Conservation (phyloP, 306 rosid genomes). For the Cyamopsis tetragonoloba region DNA sequence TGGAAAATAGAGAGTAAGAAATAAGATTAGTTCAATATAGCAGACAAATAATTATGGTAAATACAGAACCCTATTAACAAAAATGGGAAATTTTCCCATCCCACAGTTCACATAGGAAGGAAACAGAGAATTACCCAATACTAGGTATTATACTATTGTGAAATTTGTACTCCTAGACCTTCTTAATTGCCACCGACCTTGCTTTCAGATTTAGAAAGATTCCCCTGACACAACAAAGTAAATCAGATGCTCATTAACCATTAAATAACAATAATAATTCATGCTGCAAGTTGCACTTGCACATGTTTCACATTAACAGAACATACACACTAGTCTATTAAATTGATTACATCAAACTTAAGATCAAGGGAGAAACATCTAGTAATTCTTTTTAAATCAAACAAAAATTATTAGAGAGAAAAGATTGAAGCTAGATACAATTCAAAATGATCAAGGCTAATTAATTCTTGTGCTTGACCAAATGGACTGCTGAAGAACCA, state of each 20-base stretch:
- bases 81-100: conserved; percentile 1
- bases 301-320: neutral
- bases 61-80: conserved; percentile 8
- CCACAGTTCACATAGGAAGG: neutral
- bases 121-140: neutral
- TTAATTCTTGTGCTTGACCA: neutral
- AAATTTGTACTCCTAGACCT: conserved; percentile 40
- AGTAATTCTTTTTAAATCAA: neutral
- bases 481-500: neutral
- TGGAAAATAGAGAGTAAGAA: neutral
- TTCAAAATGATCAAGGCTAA: neutral
- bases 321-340: neutral
- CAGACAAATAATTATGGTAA: neutral
- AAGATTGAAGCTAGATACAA: neutral
- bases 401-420: neutral
- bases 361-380: neutral
- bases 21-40: neutral
- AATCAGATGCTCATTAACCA: conserved; percentile 13
- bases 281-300: no score
- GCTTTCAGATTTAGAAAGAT: conserved; percentile 90
- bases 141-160: no score
- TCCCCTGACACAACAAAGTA: conserved; percentile 55
- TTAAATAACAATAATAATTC: neutral
- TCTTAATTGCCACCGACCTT: conserved; percentile 60
- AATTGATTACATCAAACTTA: neutral